Conservation (phyloP, 768 basidiomycete genomes). For the Mycena sanguinolenta region DNA sequence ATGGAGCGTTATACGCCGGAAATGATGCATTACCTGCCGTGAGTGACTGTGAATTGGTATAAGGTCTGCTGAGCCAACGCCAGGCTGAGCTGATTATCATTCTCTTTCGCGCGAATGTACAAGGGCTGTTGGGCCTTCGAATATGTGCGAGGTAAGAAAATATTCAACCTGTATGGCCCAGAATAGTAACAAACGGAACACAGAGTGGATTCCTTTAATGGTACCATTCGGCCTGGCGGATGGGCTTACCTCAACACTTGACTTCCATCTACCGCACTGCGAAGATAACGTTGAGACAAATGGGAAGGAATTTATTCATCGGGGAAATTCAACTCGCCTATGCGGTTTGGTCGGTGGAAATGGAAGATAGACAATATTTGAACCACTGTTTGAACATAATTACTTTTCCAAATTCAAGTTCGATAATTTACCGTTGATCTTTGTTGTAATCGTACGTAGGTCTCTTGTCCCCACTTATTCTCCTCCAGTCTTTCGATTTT, state of each 20-base stretch:
- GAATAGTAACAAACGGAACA: neutral
- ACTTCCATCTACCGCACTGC: conserved; percentile 86
- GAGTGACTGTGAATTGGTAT: conserved; percentile 94
- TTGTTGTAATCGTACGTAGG: too few relatives aligned
- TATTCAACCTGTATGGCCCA: neutral
- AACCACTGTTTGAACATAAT: too few relatives aligned
- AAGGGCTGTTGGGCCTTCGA: conserved; percentile 96
- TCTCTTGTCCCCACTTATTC: too few relatives aligned
- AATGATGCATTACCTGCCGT: conserved; percentile 83
- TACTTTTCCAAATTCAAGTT: too few relatives aligned
- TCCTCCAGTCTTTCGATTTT: too few relatives aligned
- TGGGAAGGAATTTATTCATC: conserved; percentile 80
- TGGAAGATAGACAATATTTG: too few relatives aligned
- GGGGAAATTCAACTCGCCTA: conserved; percentile 81
- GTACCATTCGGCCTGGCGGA: conserved; percentile 94
- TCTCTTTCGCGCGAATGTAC: too few relatives aligned
- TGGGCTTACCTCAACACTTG: conserved; percentile 87
- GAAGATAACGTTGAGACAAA: conserved; percentile 85
- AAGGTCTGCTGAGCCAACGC: too few relatives aligned
- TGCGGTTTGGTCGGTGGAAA: too few relatives aligned
- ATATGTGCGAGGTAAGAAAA: conserved; percentile 83
- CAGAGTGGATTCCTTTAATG: conserved; percentile 99
- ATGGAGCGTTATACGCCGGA: conserved; percentile 92
- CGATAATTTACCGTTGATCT: too few relatives aligned
- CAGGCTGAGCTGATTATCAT: too few relatives aligned